Conservation (phyloP, 768 basidiomycete species). For the Porphyrellus cyaneotinctus region DNA sequence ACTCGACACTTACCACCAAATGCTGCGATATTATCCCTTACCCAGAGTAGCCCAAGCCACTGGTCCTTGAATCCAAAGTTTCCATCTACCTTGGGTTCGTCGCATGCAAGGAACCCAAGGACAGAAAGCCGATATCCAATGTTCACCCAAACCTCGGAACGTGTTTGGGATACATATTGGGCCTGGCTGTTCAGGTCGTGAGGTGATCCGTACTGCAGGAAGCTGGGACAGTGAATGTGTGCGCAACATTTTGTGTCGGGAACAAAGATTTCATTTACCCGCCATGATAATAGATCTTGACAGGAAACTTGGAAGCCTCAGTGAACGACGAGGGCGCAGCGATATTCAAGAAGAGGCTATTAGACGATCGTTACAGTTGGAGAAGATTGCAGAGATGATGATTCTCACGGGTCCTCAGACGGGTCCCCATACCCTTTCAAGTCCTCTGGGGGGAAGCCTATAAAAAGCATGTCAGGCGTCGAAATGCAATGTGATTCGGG, state of each 20-base stretch:
- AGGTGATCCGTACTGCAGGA: slow-evolving; percentile 77
- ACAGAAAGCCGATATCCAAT: slow-evolving; percentile 74
- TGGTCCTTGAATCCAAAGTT: slow-evolving; percentile 87
- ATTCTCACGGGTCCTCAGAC: slow-evolving; percentile 59
- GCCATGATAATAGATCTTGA: slow-evolving; percentile 73
- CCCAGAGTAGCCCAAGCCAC: slow-evolving; percentile 71
- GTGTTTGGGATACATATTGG: slow-evolving; percentile 60
- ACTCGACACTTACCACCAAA: slow-evolving; percentile 54
- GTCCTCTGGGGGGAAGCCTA: slow-evolving; percentile 48
- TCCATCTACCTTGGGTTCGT: slow-evolving; percentile 56
- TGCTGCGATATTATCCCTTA: slow-evolving; percentile 57
- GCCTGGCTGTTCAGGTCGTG: slow-evolving; percentile 59
- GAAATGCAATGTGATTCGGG: not conserved
- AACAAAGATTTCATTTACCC: slow-evolving; percentile 41
- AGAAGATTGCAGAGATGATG: not conserved
- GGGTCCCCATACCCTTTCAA: slow-evolving; percentile 64
- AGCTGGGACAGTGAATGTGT: slow-evolving; percentile 36
- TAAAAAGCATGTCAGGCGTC: not conserved
- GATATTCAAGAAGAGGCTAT: slow-evolving; percentile 62
- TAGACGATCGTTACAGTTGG: not conserved
- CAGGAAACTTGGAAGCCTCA: slow-evolving; percentile 48
- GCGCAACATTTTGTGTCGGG: not conserved
- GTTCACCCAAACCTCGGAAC: slow-evolving; percentile 71
- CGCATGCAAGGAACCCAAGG: slow-evolving; percentile 71
- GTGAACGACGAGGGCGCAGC: slow-evolving; percentile 45